phyloP scores from a whole-genome alignment of 805 yeast genomes.

The Candida xiaguanensis region DNA sequence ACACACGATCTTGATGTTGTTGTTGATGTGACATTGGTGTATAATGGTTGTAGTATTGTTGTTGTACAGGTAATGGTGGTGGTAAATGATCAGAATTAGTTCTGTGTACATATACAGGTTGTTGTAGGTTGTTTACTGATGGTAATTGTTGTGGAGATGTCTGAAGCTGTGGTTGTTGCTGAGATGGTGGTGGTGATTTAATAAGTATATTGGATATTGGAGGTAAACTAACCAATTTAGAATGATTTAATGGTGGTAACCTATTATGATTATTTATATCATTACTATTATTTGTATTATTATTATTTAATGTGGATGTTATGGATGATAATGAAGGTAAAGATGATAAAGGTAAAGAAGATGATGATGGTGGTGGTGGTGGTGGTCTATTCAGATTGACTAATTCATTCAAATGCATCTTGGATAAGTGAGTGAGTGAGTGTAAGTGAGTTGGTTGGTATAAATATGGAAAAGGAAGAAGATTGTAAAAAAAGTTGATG shows the following conservation, averaged over 20 bases:
- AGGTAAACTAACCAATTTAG: conserved; percentile 31
- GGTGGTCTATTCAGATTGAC: conserved; percentile 3
- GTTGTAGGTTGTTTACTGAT: conserved; percentile 1
- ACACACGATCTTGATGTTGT: conserved; percentile 7
- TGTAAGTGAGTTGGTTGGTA: background rate
- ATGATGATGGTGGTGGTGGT: background rate
- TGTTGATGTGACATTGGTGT: conserved; percentile 4
- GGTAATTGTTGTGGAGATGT: background rate
- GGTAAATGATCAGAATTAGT: conserved; percentile 4
- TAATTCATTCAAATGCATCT: conserved; percentile 3
- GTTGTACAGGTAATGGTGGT: conserved; percentile 4
- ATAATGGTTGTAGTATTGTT: conserved; percentile 4
- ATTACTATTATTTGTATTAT: background rate
- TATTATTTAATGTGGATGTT: no score
- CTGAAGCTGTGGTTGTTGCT: conserved; percentile 7
- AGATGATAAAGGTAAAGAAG: background rate
- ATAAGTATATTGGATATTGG: conserved; percentile 40
- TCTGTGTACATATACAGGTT: conserved; percentile 1
- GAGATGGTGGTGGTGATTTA: conserved; percentile 6
- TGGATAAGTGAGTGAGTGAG: background rate
- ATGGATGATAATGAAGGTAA: background rate
- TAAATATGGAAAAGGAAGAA: background rate
- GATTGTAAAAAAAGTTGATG: background rate
- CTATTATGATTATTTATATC: background rate
- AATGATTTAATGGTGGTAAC: conserved; percentile 7